Conservation (phyloP, 2,329 filamentous ascomycete genomes). For the Amauroascus niger region DNA sequence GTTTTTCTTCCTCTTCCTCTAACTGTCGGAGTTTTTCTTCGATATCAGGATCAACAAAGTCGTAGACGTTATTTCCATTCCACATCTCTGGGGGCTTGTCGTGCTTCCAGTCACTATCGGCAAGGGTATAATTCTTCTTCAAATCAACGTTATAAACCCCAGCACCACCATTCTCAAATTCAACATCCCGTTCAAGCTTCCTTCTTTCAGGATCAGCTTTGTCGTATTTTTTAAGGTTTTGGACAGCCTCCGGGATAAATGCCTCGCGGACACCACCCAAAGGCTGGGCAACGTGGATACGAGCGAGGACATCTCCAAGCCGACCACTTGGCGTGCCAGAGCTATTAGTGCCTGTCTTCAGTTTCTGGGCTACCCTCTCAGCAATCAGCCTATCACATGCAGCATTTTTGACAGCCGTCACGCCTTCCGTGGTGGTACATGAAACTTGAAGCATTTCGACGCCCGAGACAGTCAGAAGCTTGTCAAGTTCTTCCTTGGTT, state of each 20-base stretch:
- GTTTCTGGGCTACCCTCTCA: conserved; percentile 86
- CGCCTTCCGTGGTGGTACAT: conserved; percentile 88
- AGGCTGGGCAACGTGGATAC: conserved; percentile 95
- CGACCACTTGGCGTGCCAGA: conserved; percentile 68
- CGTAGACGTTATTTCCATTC: conserved; percentile 93
- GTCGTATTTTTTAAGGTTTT: conserved; percentile 77
- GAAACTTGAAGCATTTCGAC: conserved; percentile 89
- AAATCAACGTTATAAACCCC: conserved; percentile 95
- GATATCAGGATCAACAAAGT: conserved; percentile 95
- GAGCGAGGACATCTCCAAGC: conserved; percentile 78
- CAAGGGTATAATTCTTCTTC: conserved; percentile 77
- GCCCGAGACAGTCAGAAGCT: conserved; percentile 73
- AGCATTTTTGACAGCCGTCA: conserved; percentile 89
- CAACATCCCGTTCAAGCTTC: conserved; percentile 72
- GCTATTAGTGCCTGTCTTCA: conserved; percentile 76
- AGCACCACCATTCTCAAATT: conserved; percentile 85
- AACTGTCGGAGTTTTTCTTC: conserved; percentile 82
- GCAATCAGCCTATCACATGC: conserved; percentile 89
- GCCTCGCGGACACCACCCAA: conserved; percentile 71
- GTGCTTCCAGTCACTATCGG: conserved; percentile 86
- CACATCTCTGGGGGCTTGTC: conserved; percentile 91
- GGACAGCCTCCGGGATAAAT: conserved; percentile 78
- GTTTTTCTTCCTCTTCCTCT: conserved; percentile 88
- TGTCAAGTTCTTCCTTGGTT: conserved; percentile 65
- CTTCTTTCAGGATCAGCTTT: conserved; percentile 75